These are phyloP conservation scores for Cymodocea nodosa DNA, from an alignment of 116 monocot species.

Conservation along the genomic window DNA sequence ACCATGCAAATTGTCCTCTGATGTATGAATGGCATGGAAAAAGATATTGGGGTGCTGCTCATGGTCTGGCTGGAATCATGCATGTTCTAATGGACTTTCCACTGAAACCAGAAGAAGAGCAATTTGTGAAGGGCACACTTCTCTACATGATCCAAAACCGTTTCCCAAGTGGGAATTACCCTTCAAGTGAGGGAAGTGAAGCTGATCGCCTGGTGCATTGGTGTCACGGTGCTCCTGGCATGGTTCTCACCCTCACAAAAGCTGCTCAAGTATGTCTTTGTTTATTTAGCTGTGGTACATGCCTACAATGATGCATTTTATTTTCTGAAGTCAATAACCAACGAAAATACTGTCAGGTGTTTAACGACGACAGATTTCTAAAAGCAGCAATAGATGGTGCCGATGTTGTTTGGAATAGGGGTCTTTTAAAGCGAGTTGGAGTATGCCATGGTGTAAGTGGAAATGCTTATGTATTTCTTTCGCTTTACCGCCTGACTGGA, in stretches of 20 bases:
- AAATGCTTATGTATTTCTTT: conserved; percentile 70
- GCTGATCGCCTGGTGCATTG: conserved; percentile 77
- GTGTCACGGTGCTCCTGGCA: conserved; percentile 95
- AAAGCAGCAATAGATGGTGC: conserved; percentile 56
- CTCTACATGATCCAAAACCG: conserved; percentile 56
- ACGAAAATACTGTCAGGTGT: conserved; percentile 30
- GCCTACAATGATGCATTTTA: background rate
- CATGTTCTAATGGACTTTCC: conserved; percentile 70
- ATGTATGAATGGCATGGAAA: conserved; percentile 96
- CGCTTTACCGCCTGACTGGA: conserved; percentile 56
- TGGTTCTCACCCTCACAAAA: conserved; percentile 61
- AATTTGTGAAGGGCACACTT: conserved; percentile 59
- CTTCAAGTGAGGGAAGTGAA: conserved; percentile 44
- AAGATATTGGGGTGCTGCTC: conserved; percentile 90
- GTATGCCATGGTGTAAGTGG: conserved; percentile 89
- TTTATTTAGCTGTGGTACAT: no score
- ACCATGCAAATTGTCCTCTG: conserved; percentile 38
- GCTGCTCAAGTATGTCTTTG: conserved; percentile 39
- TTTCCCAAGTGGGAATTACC: conserved; percentile 75
- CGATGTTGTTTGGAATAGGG: conserved; percentile 78
- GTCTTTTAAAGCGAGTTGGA: conserved; percentile 78
- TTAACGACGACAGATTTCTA: conserved; percentile 45
- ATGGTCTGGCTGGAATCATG: conserved; percentile 93
- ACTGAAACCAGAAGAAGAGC: conserved; percentile 44
- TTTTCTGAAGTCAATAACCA: background rate